Base-by-base conservation (phyloP, 179 eudicot genomes). In the Spergularia azorica region DNA sequence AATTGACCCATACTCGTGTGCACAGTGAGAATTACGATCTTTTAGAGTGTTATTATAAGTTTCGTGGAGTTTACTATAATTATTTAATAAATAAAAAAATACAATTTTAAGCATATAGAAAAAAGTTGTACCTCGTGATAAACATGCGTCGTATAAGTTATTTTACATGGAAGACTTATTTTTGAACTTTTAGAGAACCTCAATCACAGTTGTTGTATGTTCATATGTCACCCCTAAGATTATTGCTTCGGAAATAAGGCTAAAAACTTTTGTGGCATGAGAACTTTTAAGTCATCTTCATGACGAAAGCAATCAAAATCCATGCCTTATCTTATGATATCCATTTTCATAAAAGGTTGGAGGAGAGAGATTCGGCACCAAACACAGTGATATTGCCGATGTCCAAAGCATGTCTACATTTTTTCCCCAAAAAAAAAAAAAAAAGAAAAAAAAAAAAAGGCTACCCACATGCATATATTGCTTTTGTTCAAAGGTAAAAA, bases 371-470 rank as follows among this genome's bases (percentile, higher is more conserved):
- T 17, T 41, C 8, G 46, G 51, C 52, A 38, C 74, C 64, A 36
- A 71, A 71, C 46, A 17, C 14, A 8, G 74, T 71, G 61, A 70
- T 57, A 26, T 70, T 26, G 32, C 32, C 32, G 32, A 51, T 21
- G 1, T 12, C 32, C 32, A 21, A 20, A 13, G 36, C n/a, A 52
- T 70, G 1, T 6, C 26, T 16, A 69, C 11, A 26, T 68, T 1
- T 51, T 32, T 20, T 7, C 15, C 50, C 18, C n/a, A 63, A 63
- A 63, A n/a, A 2, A 6, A 13, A 63, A 9, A 11, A 63, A n/a
- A 2, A 6, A 13, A 63, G 3, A 11, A 14, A 2, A 5, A 18
- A 3, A 4, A 3, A 36, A 39, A 38, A 39, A 15, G 13, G 38
- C 32, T 26, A 26, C 32, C 32, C 32, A 26, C 32, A 26, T 26